phyloP scores from a whole-genome alignment of 768 basidiomycete genomes.

The Omphalotus guepiniiformis region DNA sequence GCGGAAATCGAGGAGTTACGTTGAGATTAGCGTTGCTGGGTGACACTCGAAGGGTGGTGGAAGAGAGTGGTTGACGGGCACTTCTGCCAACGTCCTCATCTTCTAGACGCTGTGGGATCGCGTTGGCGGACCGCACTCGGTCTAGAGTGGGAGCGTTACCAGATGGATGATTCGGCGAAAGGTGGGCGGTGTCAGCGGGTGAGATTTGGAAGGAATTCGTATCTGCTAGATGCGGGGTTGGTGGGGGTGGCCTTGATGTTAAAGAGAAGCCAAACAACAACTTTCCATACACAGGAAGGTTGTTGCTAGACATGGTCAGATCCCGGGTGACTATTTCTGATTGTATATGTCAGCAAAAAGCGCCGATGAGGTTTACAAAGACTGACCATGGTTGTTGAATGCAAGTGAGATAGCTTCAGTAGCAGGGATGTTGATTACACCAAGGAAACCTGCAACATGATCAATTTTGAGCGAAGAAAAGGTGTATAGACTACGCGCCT shows the following conservation, averaged over 20 bases:
- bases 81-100: constrained; percentile 13
- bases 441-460: constrained; percentile 52
- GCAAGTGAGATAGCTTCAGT: constrained; percentile 50
- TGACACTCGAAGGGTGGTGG: constrained; percentile 21
- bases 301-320: constrained; percentile 69
- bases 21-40: constrained; percentile 18
- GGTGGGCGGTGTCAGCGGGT: constrained; percentile 10
- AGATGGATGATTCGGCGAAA: neutral
- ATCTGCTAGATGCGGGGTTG: constrained; percentile 16
- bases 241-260: constrained; percentile 27
- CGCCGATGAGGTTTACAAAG: constrained; percentile 11
- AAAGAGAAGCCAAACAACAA: constrained; percentile 62
- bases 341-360: constrained; percentile 14
- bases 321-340: constrained; percentile 72
- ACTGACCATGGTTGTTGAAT: constrained; percentile 40
- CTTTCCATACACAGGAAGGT: constrained; percentile 78
- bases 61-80: constrained; percentile 10
- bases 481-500: constrained; percentile 38
- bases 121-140: constrained; percentile 5
- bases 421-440: constrained; percentile 52
- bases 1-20: constrained; percentile 7
- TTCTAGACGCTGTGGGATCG: neutral
- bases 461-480: constrained; percentile 37
- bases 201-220: constrained; percentile 10
- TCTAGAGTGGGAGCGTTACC: neutral